phyloP scores from a whole-genome alignment of 2,329 filamentous ascomycete genomes.

The Colletotrichum higginsianum region DNA sequence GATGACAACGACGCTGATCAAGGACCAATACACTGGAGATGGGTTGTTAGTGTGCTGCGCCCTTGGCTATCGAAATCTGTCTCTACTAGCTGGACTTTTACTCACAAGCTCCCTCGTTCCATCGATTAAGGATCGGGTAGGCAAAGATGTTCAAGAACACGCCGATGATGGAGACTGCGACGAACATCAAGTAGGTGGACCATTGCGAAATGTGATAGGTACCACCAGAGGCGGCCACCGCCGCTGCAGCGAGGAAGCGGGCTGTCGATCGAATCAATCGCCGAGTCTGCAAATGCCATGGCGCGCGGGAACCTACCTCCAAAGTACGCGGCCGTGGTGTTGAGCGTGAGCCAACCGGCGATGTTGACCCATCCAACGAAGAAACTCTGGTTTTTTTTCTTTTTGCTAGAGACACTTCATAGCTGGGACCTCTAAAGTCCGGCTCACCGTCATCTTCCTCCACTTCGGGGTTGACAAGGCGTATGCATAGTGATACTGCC shows the following conservation, averaged over 20 bases:
- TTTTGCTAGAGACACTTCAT: no score
- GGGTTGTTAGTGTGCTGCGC: neutral
- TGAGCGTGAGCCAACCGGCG: slow-evolving; percentile 61
- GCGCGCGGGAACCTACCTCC: slow-evolving; percentile 49
- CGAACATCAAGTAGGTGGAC: slow-evolving; percentile 60
- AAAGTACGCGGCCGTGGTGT: slow-evolving; percentile 61
- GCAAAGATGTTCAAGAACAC: slow-evolving; percentile 58
- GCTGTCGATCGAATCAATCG: slow-evolving; percentile 46
- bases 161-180: slow-evolving; percentile 55
- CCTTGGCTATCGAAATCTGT: no score
- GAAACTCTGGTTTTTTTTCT: slow-evolving; percentile 53
- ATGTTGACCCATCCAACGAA: slow-evolving; percentile 62
- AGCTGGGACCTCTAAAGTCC: fast-evolving
- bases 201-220: slow-evolving; percentile 54
- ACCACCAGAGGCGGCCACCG: slow-evolving; percentile 56
- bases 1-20: slow-evolving; percentile 59
- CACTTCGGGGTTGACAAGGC: slow-evolving; percentile 56
- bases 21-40: slow-evolving; percentile 57
- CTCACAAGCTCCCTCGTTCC: slow-evolving; percentile 59
- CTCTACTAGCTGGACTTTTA: neutral
- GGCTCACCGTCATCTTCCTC: slow-evolving; percentile 54
- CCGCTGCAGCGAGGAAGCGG: slow-evolving; percentile 60
- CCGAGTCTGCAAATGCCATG: no score
- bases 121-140: slow-evolving; percentile 56
- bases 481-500: slow-evolving; percentile 63